A percentile compares a stretch with the other conserved stretches of the same genome.
These are phyloP conservation scores for Magnolia changhungtana DNA, from an alignment of 164 flowering plant genomes.

Conservation along the genomic window DNA sequence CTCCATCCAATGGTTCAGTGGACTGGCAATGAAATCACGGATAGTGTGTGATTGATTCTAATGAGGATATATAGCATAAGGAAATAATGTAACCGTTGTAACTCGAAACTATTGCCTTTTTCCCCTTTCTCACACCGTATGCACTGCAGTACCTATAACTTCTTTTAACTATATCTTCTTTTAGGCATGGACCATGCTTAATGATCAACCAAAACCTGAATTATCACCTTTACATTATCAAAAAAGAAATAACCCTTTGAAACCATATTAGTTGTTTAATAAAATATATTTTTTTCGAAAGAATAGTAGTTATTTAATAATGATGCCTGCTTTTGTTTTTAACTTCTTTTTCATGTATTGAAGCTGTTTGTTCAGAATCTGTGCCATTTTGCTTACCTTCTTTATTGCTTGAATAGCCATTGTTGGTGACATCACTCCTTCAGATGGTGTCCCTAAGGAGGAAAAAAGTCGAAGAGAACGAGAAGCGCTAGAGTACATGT, in stretches of 20 bases:
- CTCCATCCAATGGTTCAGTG: no score
- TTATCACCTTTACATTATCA: no score
- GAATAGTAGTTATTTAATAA: background rate
- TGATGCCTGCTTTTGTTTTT: background rate
- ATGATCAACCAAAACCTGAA: background rate
- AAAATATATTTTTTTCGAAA: no score
- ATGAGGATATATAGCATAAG: background rate
- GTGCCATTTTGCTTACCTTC: background rate
- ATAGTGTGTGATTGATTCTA: no score
- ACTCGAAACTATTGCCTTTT: no score
- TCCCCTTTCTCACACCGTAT: no score
- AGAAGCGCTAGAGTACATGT: conserved; percentile 82
- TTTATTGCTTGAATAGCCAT: conserved; percentile 49
- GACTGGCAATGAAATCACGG: no score
- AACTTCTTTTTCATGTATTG: background rate
- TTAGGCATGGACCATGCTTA: background rate
- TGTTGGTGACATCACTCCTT: conserved; percentile 95
- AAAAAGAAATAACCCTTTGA: no score
- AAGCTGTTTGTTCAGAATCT: background rate
- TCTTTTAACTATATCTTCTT: background rate
- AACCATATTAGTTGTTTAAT: no score
- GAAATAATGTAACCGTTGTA: background rate
- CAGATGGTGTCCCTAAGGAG: conserved; percentile 74
- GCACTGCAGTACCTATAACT: background rate
- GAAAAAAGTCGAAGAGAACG: conserved; percentile 79